Evolutionary conservation across 179 eudicot species (phyloP), one percentile per base, ranked within the genome.

Genomic region (Spergularia azorica): DNA sequence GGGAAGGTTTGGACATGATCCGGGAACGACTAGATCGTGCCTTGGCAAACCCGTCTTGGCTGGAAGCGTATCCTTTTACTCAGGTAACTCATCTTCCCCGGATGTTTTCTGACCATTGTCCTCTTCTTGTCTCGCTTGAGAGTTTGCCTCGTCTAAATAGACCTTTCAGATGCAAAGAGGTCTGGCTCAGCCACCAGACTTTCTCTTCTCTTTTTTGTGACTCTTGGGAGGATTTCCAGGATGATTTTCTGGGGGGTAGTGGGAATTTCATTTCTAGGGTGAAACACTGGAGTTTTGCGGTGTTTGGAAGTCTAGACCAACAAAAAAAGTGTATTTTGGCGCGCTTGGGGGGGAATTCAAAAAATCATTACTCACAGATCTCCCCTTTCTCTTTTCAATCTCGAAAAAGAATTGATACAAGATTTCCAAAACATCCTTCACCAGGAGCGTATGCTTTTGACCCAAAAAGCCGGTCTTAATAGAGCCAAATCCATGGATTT

Each of bases 211-310:
- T 63, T 0, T 13, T 63, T 36, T 16, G 4, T 0, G 36, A 63
- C 1, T 1, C 0, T 36, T 36, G 18, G 68, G 0, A 0, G 3
- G 1, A 3, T 13, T 12, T 5, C 0, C 4, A 14, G 10, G 0
- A 2, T 32, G 4, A 11, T 14, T 63, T 11, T 32, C 0, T 63
- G 1, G 12, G 3, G 3, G 68, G 18, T 10, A 43, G 48, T 43
- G 48, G 0, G 46, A 0, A 16, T 5, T 4, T 1, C 0, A 0
- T 63, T 63, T 10, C 6, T 10, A 9, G 6, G 0, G 36, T 36
- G 0, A 15, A 36, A 1, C 4, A 1, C 0, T 63, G 67, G 67
- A 36, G 9, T 0, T 3, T 9, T 0, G 2, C 2, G 12, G 5
- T 10, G 0, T 63, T 63, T 63, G 17, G 46, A 3, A 63, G 36